Evolutionary conservation across 345 rosid species (phyloP).

Genomic region (Rhizophora apiculata): DNA sequence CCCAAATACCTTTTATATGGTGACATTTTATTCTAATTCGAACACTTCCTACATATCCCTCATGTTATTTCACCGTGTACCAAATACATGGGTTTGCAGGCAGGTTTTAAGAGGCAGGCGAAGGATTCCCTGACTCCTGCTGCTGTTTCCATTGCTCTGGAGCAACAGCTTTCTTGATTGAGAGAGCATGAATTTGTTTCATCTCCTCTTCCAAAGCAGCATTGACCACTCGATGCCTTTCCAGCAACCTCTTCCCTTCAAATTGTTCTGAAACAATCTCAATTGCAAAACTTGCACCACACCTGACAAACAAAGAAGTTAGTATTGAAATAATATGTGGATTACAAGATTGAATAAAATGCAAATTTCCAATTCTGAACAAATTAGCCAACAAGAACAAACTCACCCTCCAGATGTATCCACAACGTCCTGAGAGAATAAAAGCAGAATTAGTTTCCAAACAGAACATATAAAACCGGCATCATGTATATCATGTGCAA

Average conservation of each 20-base stretch:
- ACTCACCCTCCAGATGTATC: constrained; percentile 95
- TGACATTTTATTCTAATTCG: not conserved
- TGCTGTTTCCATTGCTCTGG: constrained; percentile 73
- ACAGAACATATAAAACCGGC: not conserved
- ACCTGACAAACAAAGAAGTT: constrained; percentile 36
- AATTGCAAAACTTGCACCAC: constrained; percentile 74
- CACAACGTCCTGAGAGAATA: constrained; percentile 57
- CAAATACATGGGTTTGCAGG: not conserved
- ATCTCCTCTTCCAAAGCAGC: constrained; percentile 76
- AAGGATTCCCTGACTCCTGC: constrained; percentile 44
- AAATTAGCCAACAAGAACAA: not conserved
- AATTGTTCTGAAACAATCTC: constrained; percentile 74
- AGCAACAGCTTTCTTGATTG: constrained; percentile 68
- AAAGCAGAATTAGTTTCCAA: constrained; percentile 14
- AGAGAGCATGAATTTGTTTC: constrained; percentile 88
- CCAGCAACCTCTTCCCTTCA: constrained; percentile 83
- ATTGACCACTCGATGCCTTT: constrained; percentile 78
- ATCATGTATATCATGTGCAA: not conserved
- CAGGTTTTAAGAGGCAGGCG: constrained; percentile 24
- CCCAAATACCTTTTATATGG: no score
- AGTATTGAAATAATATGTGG: not conserved
- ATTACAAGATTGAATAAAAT: not conserved
- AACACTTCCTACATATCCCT: not conserved
- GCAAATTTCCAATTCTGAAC: not conserved
- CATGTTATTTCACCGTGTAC: not conserved